phyloP scores from a whole-genome alignment of 306 rosid genomes.

The Cicer bijugum region DNA sequence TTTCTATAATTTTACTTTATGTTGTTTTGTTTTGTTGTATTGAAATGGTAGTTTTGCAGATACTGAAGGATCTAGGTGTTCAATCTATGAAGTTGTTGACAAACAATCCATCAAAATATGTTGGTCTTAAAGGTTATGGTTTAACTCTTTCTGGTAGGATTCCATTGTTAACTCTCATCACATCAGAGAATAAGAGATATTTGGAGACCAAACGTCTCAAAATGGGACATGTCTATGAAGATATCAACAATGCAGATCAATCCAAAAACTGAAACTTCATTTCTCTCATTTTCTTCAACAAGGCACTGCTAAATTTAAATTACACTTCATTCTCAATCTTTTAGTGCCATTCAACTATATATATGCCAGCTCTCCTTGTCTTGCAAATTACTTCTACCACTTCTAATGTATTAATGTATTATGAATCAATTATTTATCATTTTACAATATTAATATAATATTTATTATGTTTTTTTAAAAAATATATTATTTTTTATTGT shows the following conservation, averaged over 20 bases:
- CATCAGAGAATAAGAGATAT: slow-evolving; percentile 75
- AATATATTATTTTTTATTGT: too few species aligned
- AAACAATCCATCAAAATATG: slow-evolving; percentile 82
- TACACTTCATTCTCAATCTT: slow-evolving; percentile 1
- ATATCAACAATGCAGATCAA: slow-evolving; percentile 4
- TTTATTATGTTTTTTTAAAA: too few species aligned
- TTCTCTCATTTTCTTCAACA: slow-evolving; percentile 22
- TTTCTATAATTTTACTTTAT: too few species aligned
- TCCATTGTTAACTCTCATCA: slow-evolving; percentile 71
- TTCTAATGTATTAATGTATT: too few species aligned
- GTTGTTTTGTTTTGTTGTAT: too few species aligned
- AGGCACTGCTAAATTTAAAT: background rate
- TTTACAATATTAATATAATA: too few species aligned
- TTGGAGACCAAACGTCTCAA: slow-evolving; percentile 75
- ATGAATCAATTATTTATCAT: too few species aligned
- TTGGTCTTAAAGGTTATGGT: slow-evolving; percentile 87
- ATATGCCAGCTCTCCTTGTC: background rate
- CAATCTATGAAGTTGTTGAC: slow-evolving; percentile 89
- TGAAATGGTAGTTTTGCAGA: slow-evolving; percentile 55
- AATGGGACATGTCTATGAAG: slow-evolving; percentile 74
- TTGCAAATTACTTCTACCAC: too few species aligned
- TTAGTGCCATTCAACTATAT: slow-evolving; percentile 13
- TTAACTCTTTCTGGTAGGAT: slow-evolving; percentile 74
- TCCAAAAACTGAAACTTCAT: background rate
- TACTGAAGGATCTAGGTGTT: slow-evolving; percentile 76